Base-by-base conservation (phyloP, 192 early-diverging fungal species). In the Dissophora globulifera region DNA sequence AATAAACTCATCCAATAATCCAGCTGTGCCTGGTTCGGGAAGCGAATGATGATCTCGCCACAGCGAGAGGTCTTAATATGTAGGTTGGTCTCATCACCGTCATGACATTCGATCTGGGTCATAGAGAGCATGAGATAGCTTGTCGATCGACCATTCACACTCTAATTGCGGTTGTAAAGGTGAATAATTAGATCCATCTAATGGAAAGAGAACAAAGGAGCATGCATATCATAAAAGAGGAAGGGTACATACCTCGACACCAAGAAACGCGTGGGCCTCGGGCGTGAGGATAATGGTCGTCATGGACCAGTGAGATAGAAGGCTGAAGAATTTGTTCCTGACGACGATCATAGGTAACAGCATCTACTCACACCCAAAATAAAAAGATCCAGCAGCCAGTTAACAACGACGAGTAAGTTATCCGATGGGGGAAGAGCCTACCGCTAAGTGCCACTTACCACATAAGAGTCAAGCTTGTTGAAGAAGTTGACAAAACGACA, bases 91-190 rank as follows among this genome's bases (percentile, higher is more conserved):
- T 72, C 60, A 3, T 51, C n/a, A 3, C 56, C 68, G 13, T n/a
- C n/a, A n/a, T n/a, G n/a, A n/a, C 17, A n/a, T 8, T 55, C 25
- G 0, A 58, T 29, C 30, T 64, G 54, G 8, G 19, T 49, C 69
- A 72, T 72, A 12, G 69, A 63, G 2, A 63, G 23, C 69, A 72
- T 72, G n/a, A 63, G 20, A 19, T 72, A 58, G 29, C 69, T 69
- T 4, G 49, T 46, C 13, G 57, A 60, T 26, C 31, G 49, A 3
- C 57, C 67, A 47, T 45, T 38, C 12, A 40, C 38, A 42, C 57
- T 60, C 67, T 69, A 48, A 3, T n/a, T n/a, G n/a, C n/a, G n/a
- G n/a, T n/a, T n/a, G n/a, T n/a, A n/a, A n/a, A n/a, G n/a, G n/a
- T n/a, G n/a, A n/a, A n/a, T n/a, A n/a, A n/a, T n/a, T n/a, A n/a